Percentiles rank a stretch among this genome's conserved stretches.
Conservation (phyloP, 169 alveolate species). For the Eimeria sp. region DNA sequence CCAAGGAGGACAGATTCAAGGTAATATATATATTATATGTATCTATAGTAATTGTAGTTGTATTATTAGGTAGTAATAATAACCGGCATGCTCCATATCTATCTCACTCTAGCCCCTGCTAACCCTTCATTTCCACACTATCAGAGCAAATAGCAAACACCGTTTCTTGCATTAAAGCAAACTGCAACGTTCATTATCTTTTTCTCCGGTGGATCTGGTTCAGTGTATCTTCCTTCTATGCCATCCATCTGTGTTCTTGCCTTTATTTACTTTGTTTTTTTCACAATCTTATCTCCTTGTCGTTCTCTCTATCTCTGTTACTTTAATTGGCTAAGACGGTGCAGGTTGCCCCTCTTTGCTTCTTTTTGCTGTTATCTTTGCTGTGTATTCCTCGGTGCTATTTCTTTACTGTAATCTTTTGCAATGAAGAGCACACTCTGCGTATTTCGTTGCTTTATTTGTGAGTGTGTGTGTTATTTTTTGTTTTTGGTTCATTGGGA, state of each 20-base stretch:
- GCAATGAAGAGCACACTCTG: background rate
- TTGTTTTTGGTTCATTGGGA: background rate
- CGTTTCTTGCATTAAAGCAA: no score
- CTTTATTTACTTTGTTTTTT: background rate
- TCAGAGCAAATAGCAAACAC: no score
- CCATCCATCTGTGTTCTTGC: no score
- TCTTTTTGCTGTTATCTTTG: background rate
- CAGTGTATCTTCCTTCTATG: no score
- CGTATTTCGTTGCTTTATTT: background rate
- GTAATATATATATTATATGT: no score
- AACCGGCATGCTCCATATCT: no score
- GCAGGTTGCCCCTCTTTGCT: background rate
- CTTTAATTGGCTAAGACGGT: background rate
- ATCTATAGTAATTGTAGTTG: background rate
- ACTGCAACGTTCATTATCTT: no score
- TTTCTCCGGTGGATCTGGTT: no score
- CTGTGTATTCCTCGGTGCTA: no score
- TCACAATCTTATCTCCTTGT: background rate
- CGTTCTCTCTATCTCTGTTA: background rate
- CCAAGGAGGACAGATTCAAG: constrained; percentile 56
- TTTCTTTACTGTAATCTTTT: background rate
- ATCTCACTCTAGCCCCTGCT: no score
- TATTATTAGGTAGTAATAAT: background rate
- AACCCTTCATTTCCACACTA: no score
- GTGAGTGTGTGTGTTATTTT: background rate